These are phyloP conservation scores for Escallonia rubra DNA, from an alignment of 129 eudicot genomes.

Conservation along the genomic window DNA sequence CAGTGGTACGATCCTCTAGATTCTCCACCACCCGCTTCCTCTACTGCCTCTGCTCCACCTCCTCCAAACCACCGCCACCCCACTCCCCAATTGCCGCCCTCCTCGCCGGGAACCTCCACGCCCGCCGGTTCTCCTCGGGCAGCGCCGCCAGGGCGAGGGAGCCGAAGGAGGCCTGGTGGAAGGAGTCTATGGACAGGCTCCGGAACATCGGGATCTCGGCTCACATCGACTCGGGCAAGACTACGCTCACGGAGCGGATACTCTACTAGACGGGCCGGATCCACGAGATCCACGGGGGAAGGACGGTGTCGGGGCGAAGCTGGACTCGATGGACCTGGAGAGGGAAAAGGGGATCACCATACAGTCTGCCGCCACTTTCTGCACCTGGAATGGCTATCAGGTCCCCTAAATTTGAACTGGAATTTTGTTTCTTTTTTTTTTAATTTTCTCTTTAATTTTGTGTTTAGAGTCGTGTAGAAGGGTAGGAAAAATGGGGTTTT, in stretches of 20 bases:
- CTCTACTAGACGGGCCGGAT: slow-evolving; percentile 86
- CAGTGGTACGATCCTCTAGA: slow-evolving; percentile 59
- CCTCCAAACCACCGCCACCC: slow-evolving; percentile 18
- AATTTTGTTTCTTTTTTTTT: too few relatives aligned
- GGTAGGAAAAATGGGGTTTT: too few relatives aligned
- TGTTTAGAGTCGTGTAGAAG: too few relatives aligned
- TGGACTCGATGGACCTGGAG: slow-evolving; percentile 99
- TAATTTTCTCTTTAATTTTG: too few relatives aligned
- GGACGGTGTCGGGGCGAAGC: slow-evolving; percentile 96
- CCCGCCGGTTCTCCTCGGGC: slow-evolving; percentile 66
- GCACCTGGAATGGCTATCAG: slow-evolving; percentile 94
- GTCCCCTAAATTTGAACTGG: slow-evolving; percentile 17
- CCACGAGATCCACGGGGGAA: slow-evolving; percentile 96
- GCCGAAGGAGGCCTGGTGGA: slow-evolving; percentile 74
- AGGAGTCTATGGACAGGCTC: slow-evolving; percentile 72
- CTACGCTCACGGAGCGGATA: slow-evolving; percentile 87
- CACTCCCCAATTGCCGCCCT: slow-evolving; percentile 47
- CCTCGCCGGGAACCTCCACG: slow-evolving; percentile 37
- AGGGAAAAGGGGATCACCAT: slow-evolving; percentile 93
- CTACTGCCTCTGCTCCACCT: slow-evolving; percentile 51
- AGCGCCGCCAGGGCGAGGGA: slow-evolving; percentile 56
- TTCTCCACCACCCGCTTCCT: slow-evolving; percentile 61
- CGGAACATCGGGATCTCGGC: slow-evolving; percentile 97
- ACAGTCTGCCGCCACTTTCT: slow-evolving; percentile 95
- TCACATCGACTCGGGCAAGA: slow-evolving; percentile 93